These are phyloP conservation scores for Backusella westeae DNA, from an alignment of 192 early-diverging fungal genomes.

Conservation along the genomic window DNA sequence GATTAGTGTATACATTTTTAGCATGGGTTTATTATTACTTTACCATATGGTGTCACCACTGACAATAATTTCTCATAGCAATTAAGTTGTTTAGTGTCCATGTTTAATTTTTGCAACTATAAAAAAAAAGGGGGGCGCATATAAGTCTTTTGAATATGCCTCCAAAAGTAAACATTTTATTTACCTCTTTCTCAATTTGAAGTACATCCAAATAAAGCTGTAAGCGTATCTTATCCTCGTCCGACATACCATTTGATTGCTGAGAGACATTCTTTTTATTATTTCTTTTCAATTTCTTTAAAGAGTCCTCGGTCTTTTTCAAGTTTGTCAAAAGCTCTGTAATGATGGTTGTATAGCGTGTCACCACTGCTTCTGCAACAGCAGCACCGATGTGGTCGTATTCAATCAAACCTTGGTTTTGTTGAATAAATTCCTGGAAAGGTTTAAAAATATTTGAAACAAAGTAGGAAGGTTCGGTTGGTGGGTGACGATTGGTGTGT, in stretches of 20 bases:
- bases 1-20: background rate
- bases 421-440: slow-evolving; percentile 24
- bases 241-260: slow-evolving; percentile 34
- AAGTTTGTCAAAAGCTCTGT: slow-evolving; percentile 36
- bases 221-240: slow-evolving; percentile 56
- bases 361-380: slow-evolving; percentile 43
- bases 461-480: slow-evolving; percentile 50
- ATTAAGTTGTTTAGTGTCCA: background rate
- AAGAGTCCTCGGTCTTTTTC: slow-evolving; percentile 43
- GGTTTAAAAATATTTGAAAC: slow-evolving; percentile 49
- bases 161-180: background rate
- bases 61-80: background rate
- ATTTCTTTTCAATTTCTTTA: slow-evolving; percentile 41
- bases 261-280: slow-evolving; percentile 17
- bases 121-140: background rate
- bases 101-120: background rate
- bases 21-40: background rate
- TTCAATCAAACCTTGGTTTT: slow-evolving; percentile 33
- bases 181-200: slow-evolving; percentile 52
- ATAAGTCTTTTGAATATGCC: background rate
- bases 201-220: slow-evolving; percentile 53
- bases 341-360: slow-evolving; percentile 34
- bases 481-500: slow-evolving; percentile 42
- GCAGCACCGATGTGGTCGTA: slow-evolving; percentile 26
- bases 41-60: slow-evolving; percentile 14